phyloP scores from a whole-genome alignment of 2,329 filamentous ascomycete genomes.

The Metarhizium humberi region DNA sequence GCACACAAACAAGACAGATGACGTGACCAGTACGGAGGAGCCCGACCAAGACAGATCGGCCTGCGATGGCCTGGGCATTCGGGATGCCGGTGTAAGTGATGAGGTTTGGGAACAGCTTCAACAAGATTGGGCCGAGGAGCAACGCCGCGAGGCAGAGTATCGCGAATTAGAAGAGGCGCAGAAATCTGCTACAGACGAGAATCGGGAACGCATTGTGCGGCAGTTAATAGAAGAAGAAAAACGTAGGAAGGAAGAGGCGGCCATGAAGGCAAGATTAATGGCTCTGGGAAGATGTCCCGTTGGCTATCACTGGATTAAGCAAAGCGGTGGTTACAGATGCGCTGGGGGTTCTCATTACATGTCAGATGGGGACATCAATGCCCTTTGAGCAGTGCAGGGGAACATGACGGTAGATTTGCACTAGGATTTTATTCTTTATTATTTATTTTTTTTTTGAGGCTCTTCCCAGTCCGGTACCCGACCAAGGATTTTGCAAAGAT shows the following conservation, averaged over 20 bases:
- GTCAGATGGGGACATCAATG: conserved; percentile 4
- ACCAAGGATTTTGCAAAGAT: too few relatives aligned
- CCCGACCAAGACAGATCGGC: background rate
- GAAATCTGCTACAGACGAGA: conserved; percentile 17
- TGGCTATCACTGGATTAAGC: conserved; percentile 55
- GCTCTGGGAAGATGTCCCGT: conserved; percentile 43
- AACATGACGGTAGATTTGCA: too few relatives aligned
- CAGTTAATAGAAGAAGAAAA: conserved; percentile 29
- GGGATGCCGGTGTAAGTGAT: conserved; percentile 51
- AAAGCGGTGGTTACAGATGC: conserved; percentile 50
- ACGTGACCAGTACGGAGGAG: background rate
- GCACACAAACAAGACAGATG: background rate
- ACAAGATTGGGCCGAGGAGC: conserved; percentile 31
- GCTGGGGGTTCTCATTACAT: conserved; percentile 48
- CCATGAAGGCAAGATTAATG: conserved; percentile 37
- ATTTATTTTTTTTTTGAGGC: too few relatives aligned
- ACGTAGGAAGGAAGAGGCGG: conserved; percentile 26
- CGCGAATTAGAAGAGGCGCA: conserved; percentile 21
- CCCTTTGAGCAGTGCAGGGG: background rate
- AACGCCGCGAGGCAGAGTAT: conserved; percentile 27
- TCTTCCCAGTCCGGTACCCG: too few relatives aligned
- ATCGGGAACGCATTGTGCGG: conserved; percentile 25
- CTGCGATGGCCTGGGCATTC: conserved; percentile 10
- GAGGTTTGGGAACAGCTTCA: conserved; percentile 53
- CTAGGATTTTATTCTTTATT: too few relatives aligned